These are phyloP conservation scores for Dictyostelium intermedium DNA, from an alignment of 78 protist species.

Conservation along the genomic window DNA sequence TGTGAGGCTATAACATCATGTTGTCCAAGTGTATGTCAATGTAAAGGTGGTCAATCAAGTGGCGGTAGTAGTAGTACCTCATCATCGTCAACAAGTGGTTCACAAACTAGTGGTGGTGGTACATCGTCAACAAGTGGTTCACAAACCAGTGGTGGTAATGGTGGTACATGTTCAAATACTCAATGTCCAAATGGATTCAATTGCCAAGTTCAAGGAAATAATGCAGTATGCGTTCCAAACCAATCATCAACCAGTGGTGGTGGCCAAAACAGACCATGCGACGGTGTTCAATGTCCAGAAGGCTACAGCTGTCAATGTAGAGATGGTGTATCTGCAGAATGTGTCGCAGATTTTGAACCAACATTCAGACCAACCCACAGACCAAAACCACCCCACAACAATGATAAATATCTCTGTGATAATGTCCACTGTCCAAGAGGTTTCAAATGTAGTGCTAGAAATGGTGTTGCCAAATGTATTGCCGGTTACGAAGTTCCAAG, in stretches of 20 bases:
- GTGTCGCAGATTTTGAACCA: background rate
- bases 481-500: background rate
- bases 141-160: conserved; percentile 30
- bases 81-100: conserved; percentile 5
- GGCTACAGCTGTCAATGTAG: background rate
- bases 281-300: background rate
- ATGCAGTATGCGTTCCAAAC: background rate
- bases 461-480: background rate
- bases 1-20: background rate
- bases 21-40: background rate
- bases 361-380: background rate
- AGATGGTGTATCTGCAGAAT: background rate
- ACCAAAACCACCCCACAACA: background rate
- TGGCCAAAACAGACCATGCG: background rate
- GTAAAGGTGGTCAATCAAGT: background rate
- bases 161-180: background rate
- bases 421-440: conserved; percentile 18
- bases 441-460: background rate
- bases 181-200: conserved; percentile 18
- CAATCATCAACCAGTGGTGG: conserved; percentile 5
- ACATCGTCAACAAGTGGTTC: conserved; percentile 4
- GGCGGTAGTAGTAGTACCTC: background rate
- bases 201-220: background rate
- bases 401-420: background rate
- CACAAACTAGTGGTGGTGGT: background rate